Evolutionary conservation across 1,284 basidiomycete genomes (phyloP), one percentile per base, ranked within the genome.

Genomic region (Rhodofomes roseus): DNA sequence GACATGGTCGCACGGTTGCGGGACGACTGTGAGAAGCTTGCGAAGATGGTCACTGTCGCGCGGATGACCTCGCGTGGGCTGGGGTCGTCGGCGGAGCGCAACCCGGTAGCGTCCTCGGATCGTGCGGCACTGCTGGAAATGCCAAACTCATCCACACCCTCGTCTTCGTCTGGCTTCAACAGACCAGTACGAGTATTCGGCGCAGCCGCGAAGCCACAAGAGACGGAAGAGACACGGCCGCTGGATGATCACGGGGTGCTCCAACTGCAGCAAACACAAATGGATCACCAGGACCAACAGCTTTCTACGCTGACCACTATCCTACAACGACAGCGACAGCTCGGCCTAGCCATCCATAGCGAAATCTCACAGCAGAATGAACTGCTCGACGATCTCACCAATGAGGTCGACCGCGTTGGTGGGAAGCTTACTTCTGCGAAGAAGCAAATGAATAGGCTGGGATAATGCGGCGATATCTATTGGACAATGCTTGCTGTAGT

Each of bases 351-450:
- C 18, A 98, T 99, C 63, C 82, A 85, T 59, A 80, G 82, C 57
- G 96, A 99, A 77, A 85, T 99, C 60, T 79, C 77, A 6, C 77
- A 87, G 66, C 96, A 98, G 76, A 95, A 87, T 65, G 93, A 96
- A 69, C 74, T 97, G 74, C 75, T 98, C 65, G 92, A 96, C 68
- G 84, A 86, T 67, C 76, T 98, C 56, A 81, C 87, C 22, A 74
- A 80, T 43, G 87, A 95, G 56, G 86, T 95, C 48, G 91, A 92
- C 66, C 76, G 76, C 22, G 87, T 90, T 2, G 88, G 89, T 51
- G 79, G 78, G 34, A 96, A 95, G 76, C 79, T 98, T 60, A 82
- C 82, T n/a, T 75, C 77, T 43, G 86, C 94, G 3, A 92, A 91
- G 77, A 87, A 85, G 71, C 86, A 95, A 73, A 74, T 97, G 77